Conservation (phyloP, 139 green algal species). For the Chlorella sp. region DNA sequence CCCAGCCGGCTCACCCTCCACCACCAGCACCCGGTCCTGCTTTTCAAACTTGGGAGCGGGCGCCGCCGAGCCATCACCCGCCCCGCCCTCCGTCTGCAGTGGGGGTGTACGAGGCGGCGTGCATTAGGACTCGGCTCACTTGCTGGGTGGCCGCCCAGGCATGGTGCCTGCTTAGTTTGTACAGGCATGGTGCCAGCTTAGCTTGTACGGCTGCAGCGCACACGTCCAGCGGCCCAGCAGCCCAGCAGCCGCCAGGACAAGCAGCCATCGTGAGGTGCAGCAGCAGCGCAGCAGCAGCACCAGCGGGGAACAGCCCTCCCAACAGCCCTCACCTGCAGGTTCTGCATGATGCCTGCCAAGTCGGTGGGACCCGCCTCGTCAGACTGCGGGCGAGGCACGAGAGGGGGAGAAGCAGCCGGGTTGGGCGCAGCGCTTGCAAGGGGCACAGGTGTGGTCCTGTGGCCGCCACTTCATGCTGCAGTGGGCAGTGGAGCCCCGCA, state of each 20-base stretch:
- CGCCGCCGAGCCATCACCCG: not conserved
- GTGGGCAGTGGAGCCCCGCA: too few species aligned
- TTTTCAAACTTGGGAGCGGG: slow-evolving; percentile 46
- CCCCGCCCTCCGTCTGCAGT: slow-evolving; percentile 27
- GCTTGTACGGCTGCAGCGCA: not conserved
- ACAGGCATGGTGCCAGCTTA: slow-evolving; percentile 45
- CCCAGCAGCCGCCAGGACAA: too few species aligned
- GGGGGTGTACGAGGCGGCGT: not conserved
- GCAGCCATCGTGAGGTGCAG: too few species aligned
- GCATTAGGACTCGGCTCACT: too few species aligned
- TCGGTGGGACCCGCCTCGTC: slow-evolving; percentile 17
- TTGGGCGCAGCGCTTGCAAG: too few species aligned
- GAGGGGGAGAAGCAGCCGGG: too few species aligned
- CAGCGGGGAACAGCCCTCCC: not conserved
- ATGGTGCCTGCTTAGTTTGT: too few species aligned
- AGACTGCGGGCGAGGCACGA: not conserved
- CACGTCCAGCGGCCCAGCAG: not conserved
- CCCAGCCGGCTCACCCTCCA: slow-evolving; percentile 20
- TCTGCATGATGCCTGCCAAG: slow-evolving; percentile 36
- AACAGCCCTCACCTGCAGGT: not conserved
- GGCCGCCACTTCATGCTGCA: too few species aligned
- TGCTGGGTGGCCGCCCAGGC: too few species aligned
- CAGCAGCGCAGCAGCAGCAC: not conserved
- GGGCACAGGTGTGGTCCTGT: too few species aligned
- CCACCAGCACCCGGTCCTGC: slow-evolving; percentile 58